Evolutionary conservation across 257 asterid species (phyloP).

Genomic region (Gentiana straminea): DNA sequence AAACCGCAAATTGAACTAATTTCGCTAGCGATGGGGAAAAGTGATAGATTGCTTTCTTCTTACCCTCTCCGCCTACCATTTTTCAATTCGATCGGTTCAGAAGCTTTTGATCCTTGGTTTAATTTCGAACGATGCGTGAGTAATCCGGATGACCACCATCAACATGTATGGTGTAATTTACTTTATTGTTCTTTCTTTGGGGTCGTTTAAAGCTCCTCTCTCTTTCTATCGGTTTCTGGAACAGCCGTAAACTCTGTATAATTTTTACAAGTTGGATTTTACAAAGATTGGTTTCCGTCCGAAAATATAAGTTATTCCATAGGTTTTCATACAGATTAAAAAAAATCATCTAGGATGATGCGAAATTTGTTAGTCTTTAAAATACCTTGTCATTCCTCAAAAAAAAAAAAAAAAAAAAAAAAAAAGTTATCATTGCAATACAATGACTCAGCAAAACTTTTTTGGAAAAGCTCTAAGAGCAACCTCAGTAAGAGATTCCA

Average conservation of each 20-base stretch:
- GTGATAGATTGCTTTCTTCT: constrained; percentile 32
- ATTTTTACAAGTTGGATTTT: too few species aligned
- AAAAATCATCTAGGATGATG: too few species aligned
- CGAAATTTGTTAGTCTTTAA: too few species aligned
- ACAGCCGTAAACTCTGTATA: constrained; percentile 6
- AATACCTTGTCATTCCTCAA: too few species aligned
- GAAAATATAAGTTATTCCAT: too few species aligned
- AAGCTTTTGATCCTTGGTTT: background rate
- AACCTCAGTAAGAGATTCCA: too few species aligned
- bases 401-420: too few species aligned
- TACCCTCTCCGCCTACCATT: constrained; percentile 17
- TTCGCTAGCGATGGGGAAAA: constrained; percentile 44
- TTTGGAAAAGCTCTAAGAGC: too few species aligned
- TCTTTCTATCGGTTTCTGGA: constrained; percentile 35
- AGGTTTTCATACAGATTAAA: too few species aligned
- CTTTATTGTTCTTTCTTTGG: background rate
- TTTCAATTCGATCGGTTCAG: background rate
- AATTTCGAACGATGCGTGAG: background rate
- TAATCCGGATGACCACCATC: background rate
- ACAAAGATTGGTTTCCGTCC: too few species aligned
- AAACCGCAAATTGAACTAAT: constrained; percentile 27
- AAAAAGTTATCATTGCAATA: too few species aligned
- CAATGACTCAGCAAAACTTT: too few species aligned
- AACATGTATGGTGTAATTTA: background rate
- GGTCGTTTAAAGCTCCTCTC: background rate